These are phyloP conservation scores for Bryoerythrophyllum caledonicum DNA, from an alignment of 225 moss, liverwort and hornwort genomes.

Conservation along the genomic window DNA sequence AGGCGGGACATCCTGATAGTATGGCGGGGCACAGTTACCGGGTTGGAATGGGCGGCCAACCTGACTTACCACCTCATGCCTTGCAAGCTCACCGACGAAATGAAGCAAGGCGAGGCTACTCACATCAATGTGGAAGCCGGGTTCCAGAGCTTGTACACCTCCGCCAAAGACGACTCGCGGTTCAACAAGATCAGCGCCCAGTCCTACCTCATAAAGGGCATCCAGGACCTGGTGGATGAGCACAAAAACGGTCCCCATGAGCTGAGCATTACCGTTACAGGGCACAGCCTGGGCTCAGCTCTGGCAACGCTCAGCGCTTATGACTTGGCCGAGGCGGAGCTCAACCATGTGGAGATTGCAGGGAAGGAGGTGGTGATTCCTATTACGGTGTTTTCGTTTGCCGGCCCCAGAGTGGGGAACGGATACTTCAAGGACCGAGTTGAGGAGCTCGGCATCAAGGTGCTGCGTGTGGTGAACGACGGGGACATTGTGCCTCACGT, in stretches of 20 bases:
- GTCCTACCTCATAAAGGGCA: constrained; percentile 3
- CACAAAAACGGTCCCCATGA: constrained; percentile 25
- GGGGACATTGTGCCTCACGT: constrained; percentile 19
- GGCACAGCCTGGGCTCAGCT: constrained; percentile 33
- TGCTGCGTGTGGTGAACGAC: constrained; percentile 31
- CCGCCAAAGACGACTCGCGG: constrained; percentile 13
- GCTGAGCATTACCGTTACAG: constrained; percentile 28
- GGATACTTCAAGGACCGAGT: constrained; percentile 13
- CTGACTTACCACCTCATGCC: not conserved
- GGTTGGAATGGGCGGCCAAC: constrained; percentile 29
- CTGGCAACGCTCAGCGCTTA: constrained; percentile 36
- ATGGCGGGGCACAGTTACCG: constrained; percentile 31
- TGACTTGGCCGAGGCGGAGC: constrained; percentile 28
- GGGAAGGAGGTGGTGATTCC: constrained; percentile 19
- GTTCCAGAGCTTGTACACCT: constrained; percentile 35
- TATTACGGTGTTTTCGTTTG: constrained; percentile 27
- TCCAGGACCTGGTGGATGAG: constrained; percentile 1
- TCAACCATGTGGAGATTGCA: constrained; percentile 10
- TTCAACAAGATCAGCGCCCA: constrained; percentile 40
- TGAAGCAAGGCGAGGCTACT: not conserved
- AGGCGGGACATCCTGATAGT: constrained; percentile 36
- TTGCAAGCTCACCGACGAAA: constrained; percentile 4
- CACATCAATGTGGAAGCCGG: constrained; percentile 30
- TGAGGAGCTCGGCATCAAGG: constrained; percentile 31
- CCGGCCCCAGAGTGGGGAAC: constrained; percentile 29